A percentile compares a stretch with the other conserved stretches of the same genome.
Conservation (phyloP, 179 eudicot genomes). For the Carnegiea gigantea region DNA sequence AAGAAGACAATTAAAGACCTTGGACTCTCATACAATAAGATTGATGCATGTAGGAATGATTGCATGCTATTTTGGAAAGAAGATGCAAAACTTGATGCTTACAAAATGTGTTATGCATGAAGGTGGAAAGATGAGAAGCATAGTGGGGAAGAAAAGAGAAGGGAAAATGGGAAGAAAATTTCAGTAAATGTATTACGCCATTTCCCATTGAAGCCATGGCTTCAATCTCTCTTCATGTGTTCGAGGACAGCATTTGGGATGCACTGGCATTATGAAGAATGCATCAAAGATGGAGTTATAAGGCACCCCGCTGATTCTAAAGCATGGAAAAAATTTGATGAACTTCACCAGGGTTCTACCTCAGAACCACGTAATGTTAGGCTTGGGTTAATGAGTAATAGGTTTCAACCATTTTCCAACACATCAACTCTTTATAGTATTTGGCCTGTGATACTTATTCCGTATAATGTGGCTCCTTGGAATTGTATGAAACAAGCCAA, state of each 20-base stretch:
- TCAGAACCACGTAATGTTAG: neutral
- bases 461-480: no score
- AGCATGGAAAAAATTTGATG: constrained; percentile 13
- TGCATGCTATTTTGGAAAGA: no score
- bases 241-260: neutral
- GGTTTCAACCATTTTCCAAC: neutral
- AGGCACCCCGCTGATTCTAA: neutral
- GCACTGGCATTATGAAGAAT: neutral
- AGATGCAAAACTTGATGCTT: no score
- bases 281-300: neutral
- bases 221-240: constrained; percentile 12
- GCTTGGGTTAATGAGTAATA: neutral
- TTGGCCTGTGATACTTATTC: no score
- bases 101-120: neutral
- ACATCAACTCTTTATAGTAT: no score
- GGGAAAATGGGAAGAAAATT: neutral
- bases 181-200: no score
- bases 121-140: neutral
- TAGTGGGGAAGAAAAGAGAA: neutral
- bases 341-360: neutral
- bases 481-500: no score
- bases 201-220: neutral
- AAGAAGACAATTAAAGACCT: neutral
- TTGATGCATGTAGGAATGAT: neutral
- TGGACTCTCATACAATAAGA: neutral